These are phyloP conservation scores for Macrolepiota albuminosa DNA, from an alignment of 768 basidiomycete species.

Conservation along the genomic window DNA sequence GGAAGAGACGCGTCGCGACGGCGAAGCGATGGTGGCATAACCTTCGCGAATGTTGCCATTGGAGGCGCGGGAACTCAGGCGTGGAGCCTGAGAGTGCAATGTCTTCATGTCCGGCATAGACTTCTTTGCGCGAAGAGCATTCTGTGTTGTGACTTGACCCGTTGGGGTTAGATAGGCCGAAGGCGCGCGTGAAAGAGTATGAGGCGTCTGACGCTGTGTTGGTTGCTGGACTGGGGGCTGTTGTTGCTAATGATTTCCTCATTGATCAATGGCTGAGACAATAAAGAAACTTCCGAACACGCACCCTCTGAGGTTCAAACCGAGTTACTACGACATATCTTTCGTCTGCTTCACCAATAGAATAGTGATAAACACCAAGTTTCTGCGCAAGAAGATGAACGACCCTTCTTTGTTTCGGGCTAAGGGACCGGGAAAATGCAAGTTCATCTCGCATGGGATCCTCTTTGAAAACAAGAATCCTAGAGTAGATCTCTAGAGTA, in stretches of 20 bases:
- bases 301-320: conserved; percentile 76
- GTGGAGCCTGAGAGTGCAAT: conserved; percentile 72
- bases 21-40: conserved; percentile 83
- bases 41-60: conserved; percentile 87
- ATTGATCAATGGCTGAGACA: conserved; percentile 4
- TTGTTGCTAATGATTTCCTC: conserved; percentile 16
- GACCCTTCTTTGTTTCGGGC: conserved; percentile 81
- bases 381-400: conserved; percentile 97
- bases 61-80: conserved; percentile 74
- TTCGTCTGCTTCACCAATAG: conserved; percentile 89
- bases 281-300: conserved; percentile 21
- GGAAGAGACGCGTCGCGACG: conserved; percentile 70
- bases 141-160: conserved; percentile 40
- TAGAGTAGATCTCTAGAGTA: conserved; percentile 95
- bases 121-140: conserved; percentile 84
- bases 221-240: conserved; percentile 39
- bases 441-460: conserved; percentile 97
- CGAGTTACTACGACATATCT: conserved; percentile 93
- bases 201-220: conserved; percentile 43
- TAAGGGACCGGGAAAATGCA: conserved; percentile 86
- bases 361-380: conserved; percentile 92
- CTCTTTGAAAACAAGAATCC: conserved; percentile 95
- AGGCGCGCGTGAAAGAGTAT: conserved; percentile 77
- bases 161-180: conserved; percentile 72
- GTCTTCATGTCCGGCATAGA: conserved; percentile 99